A percentile compares a stretch with the other conserved stretches of the same genome.
phyloP scores from a whole-genome alignment of 2,329 filamentous ascomycete genomes.

The Sporothrix pseudoabietina region DNA sequence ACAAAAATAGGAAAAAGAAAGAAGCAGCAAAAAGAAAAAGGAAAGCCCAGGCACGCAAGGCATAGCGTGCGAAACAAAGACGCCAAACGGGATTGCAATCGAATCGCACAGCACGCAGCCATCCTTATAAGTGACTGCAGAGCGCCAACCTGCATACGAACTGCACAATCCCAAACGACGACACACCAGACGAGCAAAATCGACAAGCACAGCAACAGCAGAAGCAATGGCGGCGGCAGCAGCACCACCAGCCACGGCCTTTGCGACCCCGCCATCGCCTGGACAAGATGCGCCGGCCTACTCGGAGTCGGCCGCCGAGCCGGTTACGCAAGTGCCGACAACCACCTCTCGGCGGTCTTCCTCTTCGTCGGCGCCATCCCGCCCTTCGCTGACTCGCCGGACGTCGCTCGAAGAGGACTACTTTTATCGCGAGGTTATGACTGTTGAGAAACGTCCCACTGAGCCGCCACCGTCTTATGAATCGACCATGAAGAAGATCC shows the following conservation, averaged over 20 bases:
- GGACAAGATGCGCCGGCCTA: slow-evolving; percentile 6
- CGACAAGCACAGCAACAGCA: background rate
- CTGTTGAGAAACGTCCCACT: slow-evolving; percentile 46
- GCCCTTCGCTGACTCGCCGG: slow-evolving; percentile 46
- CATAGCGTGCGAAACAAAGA: slow-evolving; percentile 22
- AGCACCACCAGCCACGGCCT: slow-evolving; percentile 1
- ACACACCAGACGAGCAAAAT: background rate
- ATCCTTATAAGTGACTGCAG: slow-evolving; percentile 2
- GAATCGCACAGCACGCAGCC: background rate
- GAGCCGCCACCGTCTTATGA: slow-evolving; percentile 54
- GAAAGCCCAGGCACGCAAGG: background rate
- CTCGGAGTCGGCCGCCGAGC: background rate
- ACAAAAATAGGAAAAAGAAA: background rate
- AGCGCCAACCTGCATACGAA: background rate
- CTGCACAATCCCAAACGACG: background rate
- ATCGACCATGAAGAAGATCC: slow-evolving; percentile 39
- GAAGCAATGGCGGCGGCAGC: background rate
- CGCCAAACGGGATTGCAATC: slow-evolving; percentile 19
- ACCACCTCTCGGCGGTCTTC: slow-evolving; percentile 22
- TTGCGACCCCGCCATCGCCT: background rate
- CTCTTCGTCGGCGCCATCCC: slow-evolving; percentile 17
- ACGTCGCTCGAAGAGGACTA: slow-evolving; percentile 60
- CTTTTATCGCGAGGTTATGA: slow-evolving; percentile 57
- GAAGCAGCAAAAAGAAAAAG: background rate
- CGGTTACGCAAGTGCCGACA: background rate